phyloP scores from a whole-genome alignment of 2,329 filamentous ascomycete species.

The Zymoseptoria ardabiliae region DNA sequence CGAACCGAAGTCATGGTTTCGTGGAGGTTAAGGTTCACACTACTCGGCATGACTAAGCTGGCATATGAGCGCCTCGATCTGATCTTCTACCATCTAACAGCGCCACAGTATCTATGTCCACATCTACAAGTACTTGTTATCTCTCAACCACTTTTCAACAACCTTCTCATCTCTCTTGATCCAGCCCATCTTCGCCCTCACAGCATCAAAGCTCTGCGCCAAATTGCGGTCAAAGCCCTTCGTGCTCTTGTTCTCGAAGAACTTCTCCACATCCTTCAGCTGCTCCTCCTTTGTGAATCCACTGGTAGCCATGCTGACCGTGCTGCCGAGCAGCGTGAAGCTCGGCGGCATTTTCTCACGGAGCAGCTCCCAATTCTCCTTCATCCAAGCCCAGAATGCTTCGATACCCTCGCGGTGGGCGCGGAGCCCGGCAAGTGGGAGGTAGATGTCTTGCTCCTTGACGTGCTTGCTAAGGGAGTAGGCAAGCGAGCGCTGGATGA shows the following conservation, averaged over 20 bases:
- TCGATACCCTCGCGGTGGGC: slow-evolving; percentile 70
- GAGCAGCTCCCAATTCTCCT: slow-evolving; percentile 79
- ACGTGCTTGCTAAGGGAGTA: slow-evolving; percentile 72
- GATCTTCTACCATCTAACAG: not conserved
- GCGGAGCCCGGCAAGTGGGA: slow-evolving; percentile 73
- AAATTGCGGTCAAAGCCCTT: slow-evolving; percentile 83
- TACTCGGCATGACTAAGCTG: not conserved
- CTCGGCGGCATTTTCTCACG: slow-evolving; percentile 77
- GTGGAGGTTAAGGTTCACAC: too few species aligned
- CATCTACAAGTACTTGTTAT: slow-evolving; percentile 51
- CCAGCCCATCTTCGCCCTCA: slow-evolving; percentile 80
- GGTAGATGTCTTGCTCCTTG: slow-evolving; percentile 91
- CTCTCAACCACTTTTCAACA: slow-evolving; percentile 64
- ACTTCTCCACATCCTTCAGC: slow-evolving; percentile 65
- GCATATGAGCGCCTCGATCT: not conserved
- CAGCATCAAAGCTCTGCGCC: slow-evolving; percentile 80
- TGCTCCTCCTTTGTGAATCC: slow-evolving; percentile 74
- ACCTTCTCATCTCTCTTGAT: slow-evolving; percentile 67
- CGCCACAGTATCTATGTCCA: not conserved
- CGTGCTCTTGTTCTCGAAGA: slow-evolving; percentile 75
- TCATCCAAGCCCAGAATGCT: slow-evolving; percentile 76
- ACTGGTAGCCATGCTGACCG: slow-evolving; percentile 74
- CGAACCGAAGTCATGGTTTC: too few species aligned
- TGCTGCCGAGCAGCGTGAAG: slow-evolving; percentile 74
- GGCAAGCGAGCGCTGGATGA: slow-evolving; percentile 73